Conservation (phyloP, 2,329 filamentous ascomycete genomes). For the Claviceps sorghi region DNA sequence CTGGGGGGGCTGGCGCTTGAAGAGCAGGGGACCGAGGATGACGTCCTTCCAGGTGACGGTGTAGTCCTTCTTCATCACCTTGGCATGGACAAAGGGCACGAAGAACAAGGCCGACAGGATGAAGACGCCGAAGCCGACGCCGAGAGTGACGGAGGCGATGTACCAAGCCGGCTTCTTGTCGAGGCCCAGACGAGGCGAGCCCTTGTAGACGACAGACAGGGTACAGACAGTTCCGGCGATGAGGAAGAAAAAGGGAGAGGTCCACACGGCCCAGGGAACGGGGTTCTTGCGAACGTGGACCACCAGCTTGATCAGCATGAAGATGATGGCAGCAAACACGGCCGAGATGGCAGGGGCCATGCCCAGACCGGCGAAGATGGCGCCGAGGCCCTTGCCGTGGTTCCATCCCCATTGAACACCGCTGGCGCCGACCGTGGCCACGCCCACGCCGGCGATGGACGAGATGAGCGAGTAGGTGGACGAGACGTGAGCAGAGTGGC, state of each 20-base stretch:
- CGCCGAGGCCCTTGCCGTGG: constrained; percentile 49
- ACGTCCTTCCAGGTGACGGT: constrained; percentile 49
- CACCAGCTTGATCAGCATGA: constrained; percentile 45
- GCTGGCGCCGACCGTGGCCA: constrained; percentile 47
- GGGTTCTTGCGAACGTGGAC: constrained; percentile 61
- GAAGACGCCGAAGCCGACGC: constrained; percentile 44
- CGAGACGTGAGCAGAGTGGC: constrained; percentile 57
- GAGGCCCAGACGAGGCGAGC: constrained; percentile 52
- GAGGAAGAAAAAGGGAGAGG: constrained; percentile 63
- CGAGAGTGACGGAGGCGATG: constrained; percentile 51
- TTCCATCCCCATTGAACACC: constrained; percentile 55
- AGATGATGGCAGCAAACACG: constrained; percentile 50
- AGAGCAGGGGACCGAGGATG: constrained; percentile 48
- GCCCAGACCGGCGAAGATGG: constrained; percentile 51
- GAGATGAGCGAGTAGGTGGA: constrained; percentile 60
- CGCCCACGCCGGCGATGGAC: constrained; percentile 53
- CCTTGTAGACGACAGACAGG: constrained; percentile 69
- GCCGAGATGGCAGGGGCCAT: constrained; percentile 55
- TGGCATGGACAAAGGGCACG: constrained; percentile 52
- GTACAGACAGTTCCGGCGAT: constrained; percentile 61
- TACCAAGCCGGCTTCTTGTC: constrained; percentile 53
- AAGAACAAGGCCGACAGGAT: constrained; percentile 54
- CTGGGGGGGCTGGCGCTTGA: constrained; percentile 40
- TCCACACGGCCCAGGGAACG: constrained; percentile 57
- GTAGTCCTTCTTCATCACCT: constrained; percentile 54